phyloP scores from a whole-genome alignment of 2,329 filamentous ascomycete genomes.

The Ophidiomyces ophidiicola region DNA sequence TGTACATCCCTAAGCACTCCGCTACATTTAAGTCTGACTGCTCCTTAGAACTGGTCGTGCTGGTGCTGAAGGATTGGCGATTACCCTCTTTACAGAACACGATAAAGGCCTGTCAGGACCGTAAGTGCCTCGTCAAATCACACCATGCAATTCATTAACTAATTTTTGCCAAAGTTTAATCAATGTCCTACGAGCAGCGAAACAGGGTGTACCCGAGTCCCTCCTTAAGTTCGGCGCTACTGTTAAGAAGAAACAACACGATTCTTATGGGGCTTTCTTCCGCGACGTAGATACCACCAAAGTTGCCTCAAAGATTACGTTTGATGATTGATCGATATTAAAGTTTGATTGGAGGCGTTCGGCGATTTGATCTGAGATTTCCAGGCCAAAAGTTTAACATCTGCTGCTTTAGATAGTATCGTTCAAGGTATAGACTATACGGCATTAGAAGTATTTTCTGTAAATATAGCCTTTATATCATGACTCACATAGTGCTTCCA shows the following conservation, averaged over 20 bases:
- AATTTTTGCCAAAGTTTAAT: constrained; percentile 50
- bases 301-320: constrained; percentile 82
- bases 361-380: background rate
- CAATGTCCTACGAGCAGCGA: constrained; percentile 88
- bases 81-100: constrained; percentile 88
- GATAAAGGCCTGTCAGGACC: constrained; percentile 86
- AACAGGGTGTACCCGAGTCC: constrained; percentile 79
- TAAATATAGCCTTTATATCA: background rate
- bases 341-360: constrained; percentile 16
- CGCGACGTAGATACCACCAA: constrained; percentile 77
- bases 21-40: background rate
- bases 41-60: constrained; percentile 67
- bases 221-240: constrained; percentile 93
- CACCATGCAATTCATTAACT: constrained; percentile 12
- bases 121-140: constrained; percentile 45
- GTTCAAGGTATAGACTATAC: constrained; percentile 26
- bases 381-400: background rate
- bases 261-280: constrained; percentile 89
- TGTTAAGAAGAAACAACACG: constrained; percentile 97
- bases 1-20: constrained; percentile 15
- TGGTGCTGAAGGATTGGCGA: constrained; percentile 74
- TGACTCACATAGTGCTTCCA: constrained; percentile 46
- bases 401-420: constrained; percentile 19
- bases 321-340: constrained; percentile 45
- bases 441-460: background rate